Percentiles rank a stretch among this genome's conserved stretches.
phyloP scores from a whole-genome alignment of 768 basidiomycete species.

The Mycena leptocephala region DNA sequence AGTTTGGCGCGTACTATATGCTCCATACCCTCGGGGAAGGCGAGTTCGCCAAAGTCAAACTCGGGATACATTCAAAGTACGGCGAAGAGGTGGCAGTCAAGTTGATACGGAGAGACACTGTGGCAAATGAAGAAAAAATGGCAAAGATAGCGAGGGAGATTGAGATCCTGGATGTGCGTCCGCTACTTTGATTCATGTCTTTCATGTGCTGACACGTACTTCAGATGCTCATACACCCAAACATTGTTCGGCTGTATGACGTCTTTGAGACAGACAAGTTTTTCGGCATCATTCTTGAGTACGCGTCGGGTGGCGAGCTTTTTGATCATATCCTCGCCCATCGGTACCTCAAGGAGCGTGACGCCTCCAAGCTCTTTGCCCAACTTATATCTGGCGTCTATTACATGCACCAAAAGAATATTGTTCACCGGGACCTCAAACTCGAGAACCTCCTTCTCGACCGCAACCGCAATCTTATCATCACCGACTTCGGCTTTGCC shows the following conservation, averaged over 20 bases:
- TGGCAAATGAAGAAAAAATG: conserved; percentile 89
- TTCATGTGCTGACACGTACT: conserved; percentile 24
- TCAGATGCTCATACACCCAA: conserved; percentile 95
- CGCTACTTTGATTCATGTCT: conserved; percentile 22
- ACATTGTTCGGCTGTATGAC: conserved; percentile 98
- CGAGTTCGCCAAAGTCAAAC: conserved; percentile 98
- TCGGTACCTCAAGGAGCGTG: conserved; percentile 93
- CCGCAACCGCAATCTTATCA: conserved; percentile 35
- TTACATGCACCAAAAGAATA: conserved; percentile 88
- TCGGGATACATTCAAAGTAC: conserved; percentile 93
- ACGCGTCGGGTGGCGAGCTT: conserved; percentile 97
- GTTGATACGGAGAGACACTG: conserved; percentile 92
- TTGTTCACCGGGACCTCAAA: conserved; percentile 88
- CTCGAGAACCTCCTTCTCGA: conserved; percentile 76
- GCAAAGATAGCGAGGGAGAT: conserved; percentile 98
- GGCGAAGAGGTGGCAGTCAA: conserved; percentile 99
- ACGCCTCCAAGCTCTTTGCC: conserved; percentile 96
- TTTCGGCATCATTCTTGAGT: conserved; percentile 99
- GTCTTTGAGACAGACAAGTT: conserved; percentile 99
- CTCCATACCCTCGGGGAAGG: conserved; percentile 98
- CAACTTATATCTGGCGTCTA: conserved; percentile 99
- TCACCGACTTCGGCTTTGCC: conserved; percentile 45
- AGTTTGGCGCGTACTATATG: conserved; percentile 95
- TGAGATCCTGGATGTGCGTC: conserved; percentile 91
- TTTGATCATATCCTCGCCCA: conserved; percentile 99